Evolutionary conservation across 768 basidiomycete species (phyloP).

Genomic region (Tylopilus subfusipes): DNA sequence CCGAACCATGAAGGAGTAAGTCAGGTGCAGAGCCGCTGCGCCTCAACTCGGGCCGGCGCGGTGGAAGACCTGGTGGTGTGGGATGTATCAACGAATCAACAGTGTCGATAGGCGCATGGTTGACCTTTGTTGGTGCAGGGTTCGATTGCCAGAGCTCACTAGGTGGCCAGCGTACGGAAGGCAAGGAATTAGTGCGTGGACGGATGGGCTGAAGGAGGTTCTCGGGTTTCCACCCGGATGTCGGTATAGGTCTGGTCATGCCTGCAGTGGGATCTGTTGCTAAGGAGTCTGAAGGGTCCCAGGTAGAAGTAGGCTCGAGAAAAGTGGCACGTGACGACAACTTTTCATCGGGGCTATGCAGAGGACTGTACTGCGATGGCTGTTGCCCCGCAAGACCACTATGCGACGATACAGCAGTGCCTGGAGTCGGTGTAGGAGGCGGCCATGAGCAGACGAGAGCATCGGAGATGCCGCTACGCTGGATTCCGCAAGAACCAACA

Average conservation of each 20-base stretch:
- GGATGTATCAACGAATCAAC: neutral
- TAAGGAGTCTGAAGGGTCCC: constrained; percentile 3
- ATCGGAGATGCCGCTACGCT: constrained; percentile 2
- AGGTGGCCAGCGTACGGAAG: constrained; percentile 17
- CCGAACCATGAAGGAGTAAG: constrained; percentile 7
- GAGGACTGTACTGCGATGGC: constrained; percentile 1
- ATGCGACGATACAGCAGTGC: neutral
- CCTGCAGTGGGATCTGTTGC: neutral
- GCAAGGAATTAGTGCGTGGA: constrained; percentile 11
- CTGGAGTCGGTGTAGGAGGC: constrained; percentile 6
- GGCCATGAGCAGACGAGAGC: constrained; percentile 25
- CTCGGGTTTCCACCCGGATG: constrained; percentile 19
- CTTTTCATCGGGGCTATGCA: constrained; percentile 10
- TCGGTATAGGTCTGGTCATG: constrained; percentile 4
- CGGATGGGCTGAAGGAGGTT: constrained; percentile 17
- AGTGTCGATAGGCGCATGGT: neutral
- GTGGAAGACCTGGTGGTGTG: constrained; percentile 23
- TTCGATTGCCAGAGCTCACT: constrained; percentile 21
- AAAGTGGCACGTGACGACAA: constrained; percentile 8
- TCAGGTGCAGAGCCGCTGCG: constrained; percentile 7
- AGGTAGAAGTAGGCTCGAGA: constrained; percentile 9
- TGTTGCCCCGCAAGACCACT: constrained; percentile 3
- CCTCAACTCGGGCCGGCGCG: constrained; percentile 8
- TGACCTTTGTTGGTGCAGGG: constrained; percentile 3
- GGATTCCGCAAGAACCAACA: constrained; percentile 8